Evolutionary conservation across 2,329 filamentous ascomycete species (phyloP), one percentile per base, ranked within the genome.

Genomic region (Aspergillus phoenicis): DNA sequence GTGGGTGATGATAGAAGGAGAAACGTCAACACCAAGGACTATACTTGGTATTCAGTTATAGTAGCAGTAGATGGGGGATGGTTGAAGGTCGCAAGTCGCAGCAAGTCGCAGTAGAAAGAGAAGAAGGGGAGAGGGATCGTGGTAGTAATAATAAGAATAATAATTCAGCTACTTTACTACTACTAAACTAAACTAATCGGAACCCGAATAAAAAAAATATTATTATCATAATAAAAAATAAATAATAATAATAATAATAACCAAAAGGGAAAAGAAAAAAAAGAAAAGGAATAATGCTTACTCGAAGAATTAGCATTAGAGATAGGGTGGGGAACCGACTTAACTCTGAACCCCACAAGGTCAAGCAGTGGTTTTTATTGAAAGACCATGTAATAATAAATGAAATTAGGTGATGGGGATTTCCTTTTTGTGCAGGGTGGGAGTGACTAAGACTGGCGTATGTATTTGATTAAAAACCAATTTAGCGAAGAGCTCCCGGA

Each of bases 271-370:
- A 62, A 59, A 61, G 20, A 47, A 49, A 58, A 57, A 52, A 38
- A 47, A 39, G 22, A 56, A 59, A 53, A 55, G 60, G 45, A 58
- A 54, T 58, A 55, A 47, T 49, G 57, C 33, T 36, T 36, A 36
- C 39, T 36, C 51, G 52, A 57, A 64, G 61, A 56, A 56, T 56
- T 56, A 56, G 53, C 39, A 66, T 57, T 57, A 62, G 57, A 66
- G 61, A 62, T 61, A 59, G 53, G 53, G 59, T 60, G 63, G 60
- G 61, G 64, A 64, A 59, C 52, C 45, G 56, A 57, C 57, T 59
- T 56, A 64, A 66, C 58, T 65, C 61, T 65, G 63, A 57, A 63
- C 65, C 60, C 65, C 65, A 67, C 65, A 49, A 39, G 61, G 58
- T 61, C 57, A 57, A 53, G 39, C 59, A 58, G 52, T 60, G 59